These are phyloP conservation scores for Leishmania amazonensis DNA, from an alignment of 208 protist species.

Conservation along the genomic window DNA sequence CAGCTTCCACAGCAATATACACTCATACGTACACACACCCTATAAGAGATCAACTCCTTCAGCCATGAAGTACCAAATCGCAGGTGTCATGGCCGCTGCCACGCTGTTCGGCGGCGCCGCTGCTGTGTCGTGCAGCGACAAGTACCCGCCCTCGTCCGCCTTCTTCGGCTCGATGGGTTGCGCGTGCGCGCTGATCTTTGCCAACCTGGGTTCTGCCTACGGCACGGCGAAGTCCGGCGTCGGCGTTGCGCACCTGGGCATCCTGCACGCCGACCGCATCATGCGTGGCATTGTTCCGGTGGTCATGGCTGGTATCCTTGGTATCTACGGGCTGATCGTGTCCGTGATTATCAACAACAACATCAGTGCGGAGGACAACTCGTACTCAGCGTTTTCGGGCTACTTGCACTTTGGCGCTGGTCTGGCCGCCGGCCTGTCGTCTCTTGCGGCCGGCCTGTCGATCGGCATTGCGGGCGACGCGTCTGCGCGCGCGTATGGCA, in stretches of 20 bases:
- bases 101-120: slow-evolving; percentile 34
- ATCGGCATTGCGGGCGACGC: slow-evolving; percentile 99
- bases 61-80: slow-evolving; percentile 28
- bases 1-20: not conserved
- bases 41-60: not conserved
- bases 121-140: slow-evolving; percentile 61
- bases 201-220: slow-evolving; percentile 98
- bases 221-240: slow-evolving; percentile 98
- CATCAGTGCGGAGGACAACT: slow-evolving; percentile 70
- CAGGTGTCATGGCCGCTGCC: slow-evolving; percentile 22
- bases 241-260: slow-evolving; percentile 97
- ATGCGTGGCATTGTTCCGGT: slow-evolving; percentile 95
- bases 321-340: slow-evolving; percentile 99
- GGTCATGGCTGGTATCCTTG: slow-evolving; percentile 97
- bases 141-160: slow-evolving; percentile 87
- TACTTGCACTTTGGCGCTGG: slow-evolving; percentile 90
- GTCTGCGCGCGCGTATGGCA: slow-evolving; percentile 84
- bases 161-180: slow-evolving; percentile 98
- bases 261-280: slow-evolving; percentile 95
- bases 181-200: slow-evolving; percentile 89
- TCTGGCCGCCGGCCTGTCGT: slow-evolving; percentile 95
- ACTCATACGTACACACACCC: not conserved
- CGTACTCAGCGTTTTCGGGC: slow-evolving; percentile 76
- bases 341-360: slow-evolving; percentile 97
- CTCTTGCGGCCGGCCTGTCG: slow-evolving; percentile 97